These are phyloP conservation scores for Neofusicoccum kwambonambiense DNA, from an alignment of 2,329 filamentous ascomycete genomes.

Conservation along the genomic window DNA sequence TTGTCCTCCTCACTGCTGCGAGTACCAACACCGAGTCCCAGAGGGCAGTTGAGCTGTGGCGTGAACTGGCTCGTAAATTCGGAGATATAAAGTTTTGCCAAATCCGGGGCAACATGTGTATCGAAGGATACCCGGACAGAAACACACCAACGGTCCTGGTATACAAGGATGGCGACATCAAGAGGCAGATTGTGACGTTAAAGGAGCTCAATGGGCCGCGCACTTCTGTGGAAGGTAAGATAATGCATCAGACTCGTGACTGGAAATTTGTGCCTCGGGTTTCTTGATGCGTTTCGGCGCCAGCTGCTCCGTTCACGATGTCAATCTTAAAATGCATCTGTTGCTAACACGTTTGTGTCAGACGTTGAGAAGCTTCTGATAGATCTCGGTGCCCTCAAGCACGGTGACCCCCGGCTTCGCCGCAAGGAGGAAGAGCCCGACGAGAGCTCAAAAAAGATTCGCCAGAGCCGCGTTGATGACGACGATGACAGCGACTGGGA, in stretches of 20 bases:
- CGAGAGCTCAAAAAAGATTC: conserved; percentile 55
- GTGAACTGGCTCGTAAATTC: conserved; percentile 77
- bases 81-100: conserved; percentile 98
- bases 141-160: conserved; percentile 94
- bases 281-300: background rate
- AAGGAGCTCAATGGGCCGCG: conserved; percentile 67
- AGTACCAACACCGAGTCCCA: conserved; percentile 82
- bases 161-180: conserved; percentile 90
- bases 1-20: conserved; percentile 81
- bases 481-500: conserved; percentile 63
- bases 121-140: conserved; percentile 91
- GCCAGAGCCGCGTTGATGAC: conserved; percentile 40
- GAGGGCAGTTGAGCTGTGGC: conserved; percentile 81
- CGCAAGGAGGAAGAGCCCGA: conserved; percentile 58
- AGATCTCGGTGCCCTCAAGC: conserved; percentile 74
- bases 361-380: conserved; percentile 81
- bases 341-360: conserved; percentile 20
- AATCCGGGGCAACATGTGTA: conserved; percentile 87
- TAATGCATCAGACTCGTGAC: background rate
- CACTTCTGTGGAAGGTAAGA: conserved; percentile 29
- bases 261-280: background rate
- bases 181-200: conserved; percentile 87
- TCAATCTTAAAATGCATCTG: background rate
- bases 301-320: background rate
- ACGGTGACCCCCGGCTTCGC: conserved; percentile 74